Base-by-base conservation (phyloP, 2,329 filamentous ascomycete genomes). In the Ustilaginoidea virens region DNA sequence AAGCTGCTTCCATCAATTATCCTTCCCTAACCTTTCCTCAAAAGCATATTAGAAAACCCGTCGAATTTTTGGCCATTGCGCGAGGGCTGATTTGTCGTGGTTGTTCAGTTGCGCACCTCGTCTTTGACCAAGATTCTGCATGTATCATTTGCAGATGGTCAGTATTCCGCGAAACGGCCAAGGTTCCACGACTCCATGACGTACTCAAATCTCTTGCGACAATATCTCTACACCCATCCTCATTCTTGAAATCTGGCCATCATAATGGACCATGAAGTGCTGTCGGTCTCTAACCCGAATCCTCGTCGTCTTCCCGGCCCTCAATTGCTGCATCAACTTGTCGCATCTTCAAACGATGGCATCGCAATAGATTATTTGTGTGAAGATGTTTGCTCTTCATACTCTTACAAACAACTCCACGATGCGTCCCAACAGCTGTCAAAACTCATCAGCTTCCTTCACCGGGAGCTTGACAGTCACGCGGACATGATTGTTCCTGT, bases 341-440 rank as follows among this genome's bases (percentile, higher is more conserved):
- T 90, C 27, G 51, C 58, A n/a, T 23, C 37, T 11, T 23, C 51
- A 3, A 36, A 32, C 24, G 37, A 43, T 16, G 23, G 31, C 7
- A 33, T 36, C 26, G 52, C 53, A 8, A 40, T 56, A 27, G 49
- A 56, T 24, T 46, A 52, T 30, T 36, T 51, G 28, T 36, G 37
- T 20, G 36, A 36, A n/a, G 33, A 33, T 13, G 29, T 33, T 19
- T 39, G 34, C 17, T 52, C 49, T 7, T 53, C 45, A 2, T 46
- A 80, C 24, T 70, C 73, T 1, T 92, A 86, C 45, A 32, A 46
- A 7, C 52, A 73, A 23, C 55, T 90, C 14, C 73, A 86, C 44
- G 39, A 45, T 17, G 54, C 61, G 17, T 70, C 78, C 7, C 54
- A 69, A 28, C 41, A 39, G 3, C 52, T 85, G 20, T 73, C 78